Evolutionary conservation across 805 yeast genomes (phyloP), one percentile per base, ranked within the genome.

Genomic region (Barnettozyma californica): DNA sequence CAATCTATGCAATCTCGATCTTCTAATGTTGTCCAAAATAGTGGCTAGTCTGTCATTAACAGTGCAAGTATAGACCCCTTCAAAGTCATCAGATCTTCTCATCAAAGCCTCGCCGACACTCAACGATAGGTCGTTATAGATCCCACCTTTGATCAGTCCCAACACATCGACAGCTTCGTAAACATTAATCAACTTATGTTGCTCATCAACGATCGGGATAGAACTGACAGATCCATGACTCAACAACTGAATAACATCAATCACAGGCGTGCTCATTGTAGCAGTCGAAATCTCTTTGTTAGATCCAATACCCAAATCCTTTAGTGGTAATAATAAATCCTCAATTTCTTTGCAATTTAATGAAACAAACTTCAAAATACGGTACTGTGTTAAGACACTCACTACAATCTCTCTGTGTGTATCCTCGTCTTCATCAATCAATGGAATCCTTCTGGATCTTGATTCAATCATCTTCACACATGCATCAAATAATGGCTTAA

Each of bases 41-140:
- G 95, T 88, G 52, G 92, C 84, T 49, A 94, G 71, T 53, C 91
- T 77, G 65, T 94, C 99, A 56, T 82, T 77, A 55, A 82, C 75
- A 0, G 97, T 88, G 68, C 99, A 94, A 0, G 98, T 94, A 68
- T 90, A 88, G 13, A 94, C 98, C 50, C 99, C 99, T 67, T 94
- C 98, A 60, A 92, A 94, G 64, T 94, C 97, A 57, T 91, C 97
- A 4, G 96, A 83, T 62, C 96, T 75, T 67, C 96, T 81, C 81
- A 94, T 80, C 46, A 94, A 72, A 0, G 98, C 98, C 66, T 94
- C 97, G 3, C 99, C 99, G 4, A 94, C 97, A 50, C 92, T 84
- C 56, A 94, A 72, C 36, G 90, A 85, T 52, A 92, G 71, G 66
- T 94, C 98, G 34, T 90, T 85, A 62, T 92, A 90, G 62, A 90